Conservation (phyloP, 1,139 yeast genomes). For the Williopsis jadinii region DNA sequence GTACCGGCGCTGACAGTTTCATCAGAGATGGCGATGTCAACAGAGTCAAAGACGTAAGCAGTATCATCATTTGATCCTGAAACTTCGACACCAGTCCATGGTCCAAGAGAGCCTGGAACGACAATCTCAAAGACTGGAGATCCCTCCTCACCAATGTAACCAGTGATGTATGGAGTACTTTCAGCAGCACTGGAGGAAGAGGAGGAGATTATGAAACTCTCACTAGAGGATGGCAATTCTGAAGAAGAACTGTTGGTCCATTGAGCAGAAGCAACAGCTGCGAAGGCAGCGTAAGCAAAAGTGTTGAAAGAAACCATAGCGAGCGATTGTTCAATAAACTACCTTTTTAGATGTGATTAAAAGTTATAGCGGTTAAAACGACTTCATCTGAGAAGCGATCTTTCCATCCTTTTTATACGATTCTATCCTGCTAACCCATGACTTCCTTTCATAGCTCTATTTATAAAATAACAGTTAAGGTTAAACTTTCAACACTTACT, state of each 20-base stretch:
- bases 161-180: constrained; percentile 17
- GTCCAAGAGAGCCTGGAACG: constrained; percentile 18
- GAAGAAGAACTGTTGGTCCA: constrained; percentile 15
- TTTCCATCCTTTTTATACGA: no score
- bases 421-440: no score
- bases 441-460: no score
- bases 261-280: constrained; percentile 21
- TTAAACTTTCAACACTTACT: no score
- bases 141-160: constrained; percentile 17
- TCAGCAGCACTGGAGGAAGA: constrained; percentile 12
- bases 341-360: no score
- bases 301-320: constrained; percentile 16
- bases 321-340: neutral
- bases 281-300: constrained; percentile 13
- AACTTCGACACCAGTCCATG: constrained; percentile 17
- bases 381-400: no score
- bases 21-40: constrained; percentile 17
- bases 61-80: constrained; percentile 14
- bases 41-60: constrained; percentile 14
- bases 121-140: constrained; percentile 20
- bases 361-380: no score
- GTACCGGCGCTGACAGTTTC: constrained; percentile 5
- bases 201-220: constrained; percentile 12
- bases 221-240: constrained; percentile 6
- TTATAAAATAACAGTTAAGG: no score